phyloP scores from a whole-genome alignment of 805 yeast genomes.

The Lachancea waltii region DNA sequence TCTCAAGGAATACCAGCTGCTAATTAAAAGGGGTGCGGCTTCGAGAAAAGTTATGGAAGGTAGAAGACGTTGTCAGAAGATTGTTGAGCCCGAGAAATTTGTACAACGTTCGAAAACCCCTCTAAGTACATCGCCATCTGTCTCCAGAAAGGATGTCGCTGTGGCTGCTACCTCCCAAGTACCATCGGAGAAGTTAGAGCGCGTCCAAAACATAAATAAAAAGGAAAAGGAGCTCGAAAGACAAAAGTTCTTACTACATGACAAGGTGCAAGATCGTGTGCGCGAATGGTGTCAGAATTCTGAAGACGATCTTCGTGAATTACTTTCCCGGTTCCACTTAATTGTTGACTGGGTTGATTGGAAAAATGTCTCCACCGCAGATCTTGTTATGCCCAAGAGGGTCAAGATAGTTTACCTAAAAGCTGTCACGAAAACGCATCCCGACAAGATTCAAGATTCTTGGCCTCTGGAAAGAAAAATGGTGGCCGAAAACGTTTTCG shows the following conservation, averaged over 20 bases:
- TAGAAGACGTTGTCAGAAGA: conserved; percentile 66
- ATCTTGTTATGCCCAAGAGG: conserved; percentile 80
- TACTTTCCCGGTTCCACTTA: conserved; percentile 60
- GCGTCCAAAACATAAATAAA: conserved; percentile 43
- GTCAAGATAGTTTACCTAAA: conserved; percentile 84
- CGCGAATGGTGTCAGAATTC: conserved; percentile 66
- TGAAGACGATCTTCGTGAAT: conserved; percentile 71
- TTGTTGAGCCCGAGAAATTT: conserved; percentile 46
- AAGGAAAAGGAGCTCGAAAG: conserved; percentile 44
- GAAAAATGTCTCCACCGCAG: conserved; percentile 61
- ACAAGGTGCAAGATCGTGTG: conserved; percentile 49
- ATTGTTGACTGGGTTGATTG: conserved; percentile 68
- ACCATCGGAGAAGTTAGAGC: conserved; percentile 37
- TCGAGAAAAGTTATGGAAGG: conserved; percentile 68
- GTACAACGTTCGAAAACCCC: conserved; percentile 18
- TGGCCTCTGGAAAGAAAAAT: conserved; percentile 59
- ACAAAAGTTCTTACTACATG: conserved; percentile 57
- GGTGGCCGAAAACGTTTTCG: conserved; percentile 84
- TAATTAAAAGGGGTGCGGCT: conserved; percentile 63
- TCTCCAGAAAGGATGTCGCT: too few species aligned
- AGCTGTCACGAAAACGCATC: conserved; percentile 83
- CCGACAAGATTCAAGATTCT: conserved; percentile 68
- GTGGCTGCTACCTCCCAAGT: conserved; percentile 23
- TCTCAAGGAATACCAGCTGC: conserved; percentile 48
- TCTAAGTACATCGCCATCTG: too few species aligned